Conservation (phyloP, 176 grass and related monocot species). For the bread wheat (Triticum aestivum) region DNA sequence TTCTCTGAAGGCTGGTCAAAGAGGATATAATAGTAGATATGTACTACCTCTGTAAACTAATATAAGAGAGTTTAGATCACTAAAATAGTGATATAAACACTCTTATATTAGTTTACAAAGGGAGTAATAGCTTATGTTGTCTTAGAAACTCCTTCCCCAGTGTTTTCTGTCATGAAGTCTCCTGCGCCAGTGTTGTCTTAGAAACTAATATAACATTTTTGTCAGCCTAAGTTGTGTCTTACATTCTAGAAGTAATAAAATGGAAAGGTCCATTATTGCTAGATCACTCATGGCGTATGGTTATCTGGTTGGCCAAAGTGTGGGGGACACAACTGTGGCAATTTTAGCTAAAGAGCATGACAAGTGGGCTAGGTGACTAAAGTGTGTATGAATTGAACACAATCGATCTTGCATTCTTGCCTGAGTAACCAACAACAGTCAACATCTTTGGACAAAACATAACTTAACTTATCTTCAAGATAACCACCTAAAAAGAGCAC, state of each 20-base stretch:
- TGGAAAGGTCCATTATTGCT: background rate
- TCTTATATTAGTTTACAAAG: no score
- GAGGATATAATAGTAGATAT: background rate
- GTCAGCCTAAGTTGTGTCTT: background rate
- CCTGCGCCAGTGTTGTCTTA: slow-evolving; percentile 52
- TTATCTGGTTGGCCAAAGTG: background rate
- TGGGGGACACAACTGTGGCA: background rate
- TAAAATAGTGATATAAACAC: no score
- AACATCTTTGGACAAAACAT: background rate
- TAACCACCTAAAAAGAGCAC: background rate
- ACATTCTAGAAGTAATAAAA: background rate
- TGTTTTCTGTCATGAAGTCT: slow-evolving; percentile 4
- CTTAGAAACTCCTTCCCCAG: slow-evolving; percentile 54
- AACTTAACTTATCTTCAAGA: background rate
- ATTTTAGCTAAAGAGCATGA: background rate
- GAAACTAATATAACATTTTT: slow-evolving; percentile 48
- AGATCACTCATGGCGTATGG: background rate
- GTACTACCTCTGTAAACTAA: no score
- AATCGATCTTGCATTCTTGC: background rate
- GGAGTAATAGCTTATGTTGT: slow-evolving; percentile 58
- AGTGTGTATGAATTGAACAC: background rate
- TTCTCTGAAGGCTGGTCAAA: slow-evolving; percentile 65
- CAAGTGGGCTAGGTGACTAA: background rate
- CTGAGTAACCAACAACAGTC: background rate
- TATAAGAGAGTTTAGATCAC: no score